These are phyloP conservation scores for Fusarium sp. DNA, from an alignment of 2,329 filamentous ascomycete species.

Conservation along the genomic window DNA sequence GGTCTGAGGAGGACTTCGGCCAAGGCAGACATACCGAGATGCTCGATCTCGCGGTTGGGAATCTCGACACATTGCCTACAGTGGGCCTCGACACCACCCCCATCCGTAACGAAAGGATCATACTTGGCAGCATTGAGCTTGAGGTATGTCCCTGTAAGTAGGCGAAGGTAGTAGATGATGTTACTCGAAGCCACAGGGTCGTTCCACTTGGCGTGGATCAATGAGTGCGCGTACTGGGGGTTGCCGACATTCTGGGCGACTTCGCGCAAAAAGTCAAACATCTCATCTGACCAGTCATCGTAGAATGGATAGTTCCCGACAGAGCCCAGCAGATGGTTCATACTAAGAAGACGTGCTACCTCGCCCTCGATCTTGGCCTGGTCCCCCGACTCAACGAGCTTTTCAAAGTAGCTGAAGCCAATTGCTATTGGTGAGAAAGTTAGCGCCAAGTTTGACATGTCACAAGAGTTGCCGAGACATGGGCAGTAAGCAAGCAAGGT, in stretches of 20 bases:
- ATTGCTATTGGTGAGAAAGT: slow-evolving; percentile 70
- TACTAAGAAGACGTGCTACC: slow-evolving; percentile 75
- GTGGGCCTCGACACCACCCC: slow-evolving; percentile 74
- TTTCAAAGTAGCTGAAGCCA: slow-evolving; percentile 93
- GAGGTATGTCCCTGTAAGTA: slow-evolving; percentile 87
- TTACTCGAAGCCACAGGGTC: slow-evolving; percentile 73
- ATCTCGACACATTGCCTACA: slow-evolving; percentile 79
- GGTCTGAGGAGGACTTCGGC: slow-evolving; percentile 84
- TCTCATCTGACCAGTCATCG: slow-evolving; percentile 87
- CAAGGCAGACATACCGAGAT: slow-evolving; percentile 84
- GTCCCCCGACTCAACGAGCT: slow-evolving; percentile 77
- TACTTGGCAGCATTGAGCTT: slow-evolving; percentile 79
- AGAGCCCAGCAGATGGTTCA: slow-evolving; percentile 77
- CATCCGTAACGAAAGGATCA: slow-evolving; percentile 76
- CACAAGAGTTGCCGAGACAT: slow-evolving; percentile 34
- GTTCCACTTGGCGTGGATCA: slow-evolving; percentile 79
- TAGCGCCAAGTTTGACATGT: slow-evolving; percentile 29
- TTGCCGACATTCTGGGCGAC: slow-evolving; percentile 71
- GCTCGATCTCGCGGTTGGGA: slow-evolving; percentile 86
- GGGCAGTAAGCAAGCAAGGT: slow-evolving; percentile 25
- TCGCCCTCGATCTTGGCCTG: slow-evolving; percentile 76
- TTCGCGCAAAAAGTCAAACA: slow-evolving; percentile 74
- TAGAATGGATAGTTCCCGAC: slow-evolving; percentile 78
- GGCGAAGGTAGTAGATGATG: slow-evolving; percentile 87
- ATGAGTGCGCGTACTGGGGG: slow-evolving; percentile 65